These are phyloP conservation scores for Galeopsis tetrahit DNA, from an alignment of 257 asterid genomes.

Conservation along the genomic window DNA sequence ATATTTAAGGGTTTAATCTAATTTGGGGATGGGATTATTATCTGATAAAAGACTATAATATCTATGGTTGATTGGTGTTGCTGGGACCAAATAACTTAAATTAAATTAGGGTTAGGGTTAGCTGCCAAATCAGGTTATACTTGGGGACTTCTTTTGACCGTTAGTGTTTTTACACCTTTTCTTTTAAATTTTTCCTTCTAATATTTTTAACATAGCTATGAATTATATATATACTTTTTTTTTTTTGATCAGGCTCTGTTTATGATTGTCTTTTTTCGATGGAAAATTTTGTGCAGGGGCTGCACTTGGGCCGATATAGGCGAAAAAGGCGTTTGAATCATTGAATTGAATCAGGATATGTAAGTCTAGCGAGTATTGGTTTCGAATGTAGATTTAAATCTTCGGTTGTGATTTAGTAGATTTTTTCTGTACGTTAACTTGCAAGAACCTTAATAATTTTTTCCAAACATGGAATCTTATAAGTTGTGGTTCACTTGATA, in stretches of 20 bases:
- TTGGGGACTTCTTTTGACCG: conserved; percentile 29
- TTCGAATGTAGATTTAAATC: conserved; percentile 8
- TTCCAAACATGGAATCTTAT: background rate
- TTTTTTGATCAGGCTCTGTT: conserved; percentile 24
- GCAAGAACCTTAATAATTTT: conserved; percentile 11
- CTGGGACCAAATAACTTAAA: conserved; percentile 17
- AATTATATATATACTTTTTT: background rate
- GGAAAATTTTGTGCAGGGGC: conserved; percentile 38
- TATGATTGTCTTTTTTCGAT: conserved; percentile 27
- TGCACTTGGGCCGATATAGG: conserved; percentile 23
- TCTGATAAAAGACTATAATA: background rate
- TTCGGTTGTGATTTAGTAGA: conserved; percentile 15
- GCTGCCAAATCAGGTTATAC: conserved; percentile 36
- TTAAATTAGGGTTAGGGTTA: conserved; percentile 43
- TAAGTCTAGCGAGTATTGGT: conserved; percentile 38
- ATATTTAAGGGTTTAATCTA: background rate
- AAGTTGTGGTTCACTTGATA: conserved; percentile 17
- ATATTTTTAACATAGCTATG: conserved; percentile 10
- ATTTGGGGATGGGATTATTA: conserved; percentile 17
- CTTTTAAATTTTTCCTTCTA: background rate
- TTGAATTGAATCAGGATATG: conserved; percentile 47
- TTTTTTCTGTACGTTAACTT: background rate
- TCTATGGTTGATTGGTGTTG: conserved; percentile 17
- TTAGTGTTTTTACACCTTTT: conserved; percentile 16
- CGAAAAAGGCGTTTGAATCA: conserved; percentile 21